Conservation (phyloP, 2,329 filamentous ascomycete genomes). For the Aspergillus sp. region DNA sequence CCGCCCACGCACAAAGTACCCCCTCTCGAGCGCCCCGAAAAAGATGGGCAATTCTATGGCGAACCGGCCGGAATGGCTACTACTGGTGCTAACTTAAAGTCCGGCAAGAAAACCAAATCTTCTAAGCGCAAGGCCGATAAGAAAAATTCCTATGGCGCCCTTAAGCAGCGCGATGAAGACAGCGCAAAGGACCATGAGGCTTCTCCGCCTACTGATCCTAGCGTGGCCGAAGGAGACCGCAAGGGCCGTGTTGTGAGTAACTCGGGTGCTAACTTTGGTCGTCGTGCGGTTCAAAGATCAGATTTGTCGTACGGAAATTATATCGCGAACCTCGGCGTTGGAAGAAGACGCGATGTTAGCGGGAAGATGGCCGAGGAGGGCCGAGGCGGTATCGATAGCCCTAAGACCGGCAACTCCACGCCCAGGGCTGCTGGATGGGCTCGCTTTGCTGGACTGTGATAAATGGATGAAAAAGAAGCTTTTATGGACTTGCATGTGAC, state of each 20-base stretch:
- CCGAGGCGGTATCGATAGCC: constrained; percentile 28
- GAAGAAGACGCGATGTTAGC: constrained; percentile 48
- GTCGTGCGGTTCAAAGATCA: constrained; percentile 27
- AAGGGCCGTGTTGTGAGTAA: constrained; percentile 47
- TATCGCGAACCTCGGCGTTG: constrained; percentile 45
- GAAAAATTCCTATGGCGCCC: constrained; percentile 32
- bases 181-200: constrained; percentile 20
- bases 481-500: background rate
- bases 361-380: constrained; percentile 50
- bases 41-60: constrained; percentile 42
- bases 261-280: constrained; percentile 39
- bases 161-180: constrained; percentile 33
- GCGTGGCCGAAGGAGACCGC: constrained; percentile 33
- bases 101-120: constrained; percentile 30
- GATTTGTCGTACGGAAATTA: constrained; percentile 43
- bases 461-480: background rate
- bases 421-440: constrained; percentile 47
- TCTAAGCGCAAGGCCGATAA: constrained; percentile 36
- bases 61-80: constrained; percentile 30
- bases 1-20: constrained; percentile 22
- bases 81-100: constrained; percentile 19
- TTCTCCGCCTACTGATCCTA: constrained; percentile 14
- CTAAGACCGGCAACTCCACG: constrained; percentile 3
- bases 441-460: constrained; percentile 45
- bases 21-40: constrained; percentile 30